phyloP scores from a whole-genome alignment of 2,329 filamentous ascomycete species.

The Helotiales sp. region DNA sequence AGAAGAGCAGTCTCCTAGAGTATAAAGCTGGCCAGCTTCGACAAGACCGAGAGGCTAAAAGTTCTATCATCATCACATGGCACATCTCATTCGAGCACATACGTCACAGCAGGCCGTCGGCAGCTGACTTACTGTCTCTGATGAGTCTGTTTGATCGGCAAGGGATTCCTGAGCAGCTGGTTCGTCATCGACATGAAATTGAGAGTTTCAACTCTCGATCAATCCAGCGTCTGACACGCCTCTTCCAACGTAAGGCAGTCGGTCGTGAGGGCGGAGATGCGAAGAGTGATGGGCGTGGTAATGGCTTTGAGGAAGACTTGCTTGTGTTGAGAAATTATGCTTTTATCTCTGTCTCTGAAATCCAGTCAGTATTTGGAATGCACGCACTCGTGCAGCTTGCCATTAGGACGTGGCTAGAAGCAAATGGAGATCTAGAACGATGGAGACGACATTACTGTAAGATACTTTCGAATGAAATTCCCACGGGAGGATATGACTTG shows the following conservation, averaged over 20 bases:
- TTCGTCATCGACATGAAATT: slow-evolving; percentile 34
- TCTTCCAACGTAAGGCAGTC: too few species aligned
- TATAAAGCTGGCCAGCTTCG: slow-evolving; percentile 43
- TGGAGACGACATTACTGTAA: slow-evolving; percentile 42
- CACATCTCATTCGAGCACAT: slow-evolving; percentile 47
- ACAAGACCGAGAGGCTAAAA: slow-evolving; percentile 43
- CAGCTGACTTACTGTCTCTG: slow-evolving; percentile 50
- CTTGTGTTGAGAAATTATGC: slow-evolving; percentile 45
- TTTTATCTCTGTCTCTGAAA: slow-evolving; percentile 39
- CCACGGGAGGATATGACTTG: slow-evolving; percentile 34
- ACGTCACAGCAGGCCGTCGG: slow-evolving; percentile 41
- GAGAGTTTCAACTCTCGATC: neutral
- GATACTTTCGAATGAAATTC: slow-evolving; percentile 36
- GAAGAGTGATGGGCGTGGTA: neutral
- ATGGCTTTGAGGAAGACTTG: slow-evolving; percentile 44
- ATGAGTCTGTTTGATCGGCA: too few species aligned
- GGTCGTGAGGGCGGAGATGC: slow-evolving; percentile 2
- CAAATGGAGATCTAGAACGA: slow-evolving; percentile 34
- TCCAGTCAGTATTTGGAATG: slow-evolving; percentile 24
- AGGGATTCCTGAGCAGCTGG: slow-evolving; percentile 46
- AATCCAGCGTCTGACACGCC: too few species aligned
- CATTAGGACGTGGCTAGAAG: slow-evolving; percentile 28
- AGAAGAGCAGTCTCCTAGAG: slow-evolving; percentile 40
- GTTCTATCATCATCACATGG: too few species aligned
- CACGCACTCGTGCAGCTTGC: neutral